Evolutionary conservation across 2,329 filamentous ascomycete species (phyloP).

Genomic region (Allantophomopsis lycopodina): DNA sequence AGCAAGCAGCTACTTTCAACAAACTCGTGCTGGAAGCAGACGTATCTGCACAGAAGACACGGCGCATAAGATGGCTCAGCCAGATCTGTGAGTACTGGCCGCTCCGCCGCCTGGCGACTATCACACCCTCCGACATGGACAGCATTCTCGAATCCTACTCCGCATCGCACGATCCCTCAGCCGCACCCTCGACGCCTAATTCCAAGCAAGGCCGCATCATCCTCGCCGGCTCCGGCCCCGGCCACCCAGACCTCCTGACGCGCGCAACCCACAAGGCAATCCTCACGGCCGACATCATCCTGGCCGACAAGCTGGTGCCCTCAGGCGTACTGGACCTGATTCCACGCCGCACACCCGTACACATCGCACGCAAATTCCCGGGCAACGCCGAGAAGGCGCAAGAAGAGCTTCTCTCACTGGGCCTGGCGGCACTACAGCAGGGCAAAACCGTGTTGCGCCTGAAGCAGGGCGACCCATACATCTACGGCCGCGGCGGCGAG

Average conservation of each 20-base stretch:
- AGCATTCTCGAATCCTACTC: constrained; percentile 62
- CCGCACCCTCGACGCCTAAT: constrained; percentile 14
- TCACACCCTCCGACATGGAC: constrained; percentile 70
- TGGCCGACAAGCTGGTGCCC: constrained; percentile 79
- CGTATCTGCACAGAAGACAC: constrained; percentile 57
- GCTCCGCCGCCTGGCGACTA: constrained; percentile 62
- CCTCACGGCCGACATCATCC: constrained; percentile 59
- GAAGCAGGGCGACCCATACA: constrained; percentile 93
- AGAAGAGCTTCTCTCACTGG: constrained; percentile 71
- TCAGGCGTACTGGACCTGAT: constrained; percentile 77
- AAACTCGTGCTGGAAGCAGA: constrained; percentile 64
- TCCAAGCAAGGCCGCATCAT: constrained; percentile 57
- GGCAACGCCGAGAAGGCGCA: constrained; percentile 93
- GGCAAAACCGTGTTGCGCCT: constrained; percentile 77
- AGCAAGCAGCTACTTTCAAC: constrained; percentile 77
- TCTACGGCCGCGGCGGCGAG: constrained; percentile 90
- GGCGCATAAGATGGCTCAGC: constrained; percentile 82
- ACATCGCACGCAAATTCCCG: constrained; percentile 94
- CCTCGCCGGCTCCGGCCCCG: constrained; percentile 83
- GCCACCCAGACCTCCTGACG: constrained; percentile 84
- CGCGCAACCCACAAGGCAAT: constrained; percentile 69
- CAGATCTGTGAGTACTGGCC: constrained; percentile 99
- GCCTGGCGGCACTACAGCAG: constrained; percentile 40
- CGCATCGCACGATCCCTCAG: background rate
- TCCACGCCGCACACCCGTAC: constrained; percentile 74